A percentile compares a stretch with the other conserved stretches of the same genome.
phyloP scores from a whole-genome alignment of 108 stramenopile genomes.

The Cyclotella kingstonii region DNA sequence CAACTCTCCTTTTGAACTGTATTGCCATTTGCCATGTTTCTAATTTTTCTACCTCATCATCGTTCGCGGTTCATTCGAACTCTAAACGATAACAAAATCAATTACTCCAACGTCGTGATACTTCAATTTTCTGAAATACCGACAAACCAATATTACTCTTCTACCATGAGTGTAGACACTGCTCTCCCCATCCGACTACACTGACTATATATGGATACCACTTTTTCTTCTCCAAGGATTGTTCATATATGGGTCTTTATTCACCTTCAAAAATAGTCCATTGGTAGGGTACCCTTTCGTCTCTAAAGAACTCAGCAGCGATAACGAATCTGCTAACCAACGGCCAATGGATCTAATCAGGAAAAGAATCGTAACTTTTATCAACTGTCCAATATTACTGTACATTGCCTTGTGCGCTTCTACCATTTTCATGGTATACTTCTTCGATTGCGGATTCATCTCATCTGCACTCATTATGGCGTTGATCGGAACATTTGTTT shows the following conservation, averaged over 20 bases:
- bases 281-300: neutral
- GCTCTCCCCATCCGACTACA: conserved; percentile 8
- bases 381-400: conserved; percentile 7
- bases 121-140: no score
- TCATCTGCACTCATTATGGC: neutral
- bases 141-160: neutral
- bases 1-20: no score
- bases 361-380: neutral
- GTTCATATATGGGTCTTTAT: conserved; percentile 5
- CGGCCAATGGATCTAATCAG: neutral
- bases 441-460: conserved; percentile 6
- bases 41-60: no score
- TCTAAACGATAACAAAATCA: no score
- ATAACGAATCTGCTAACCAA: no score
- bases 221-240: conserved; percentile 3
- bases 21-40: no score
- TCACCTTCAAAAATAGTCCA: conserved; percentile 3
- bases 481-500: neutral
- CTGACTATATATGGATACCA: conserved; percentile 12
- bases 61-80: no score
- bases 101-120: neutral
- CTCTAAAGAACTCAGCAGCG: no score
- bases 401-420: neutral
- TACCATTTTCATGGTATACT: conserved; percentile 3
- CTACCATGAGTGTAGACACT: conserved; percentile 9